Evolutionary conservation across 148 eudicot genomes (phyloP), one percentile per base, ranked within the genome.

Genomic region (Salicornia ramosissima): DNA sequence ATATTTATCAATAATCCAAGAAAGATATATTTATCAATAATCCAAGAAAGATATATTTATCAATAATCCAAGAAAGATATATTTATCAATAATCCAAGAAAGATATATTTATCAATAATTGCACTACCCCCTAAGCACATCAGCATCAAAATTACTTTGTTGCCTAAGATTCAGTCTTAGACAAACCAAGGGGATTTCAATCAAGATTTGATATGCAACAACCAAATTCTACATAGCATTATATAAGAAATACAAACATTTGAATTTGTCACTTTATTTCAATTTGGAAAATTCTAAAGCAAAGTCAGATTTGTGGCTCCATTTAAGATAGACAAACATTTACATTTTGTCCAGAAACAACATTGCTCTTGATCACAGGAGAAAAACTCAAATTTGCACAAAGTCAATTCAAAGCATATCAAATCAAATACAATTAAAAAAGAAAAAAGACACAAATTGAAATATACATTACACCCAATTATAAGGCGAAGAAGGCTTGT

Each of bases 401-500:
- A 14, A 25, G 53, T 9, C 33, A 64, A 45, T 10, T 18, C 24
- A 60, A 66, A 22, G 5, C 4, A 36, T 36, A 36, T 36, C 40
- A 36, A 36, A 4, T 4, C 40, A 36, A 36, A 36, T 36, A 8
- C 40, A n/a, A 57, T 0, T 15, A 49, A 15, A 0, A 49, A 4
- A 53, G 10, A 34, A 21, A 51, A 18, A 64, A 45, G 19, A 6
- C 30, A 21, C 10, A 57, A 15, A 0, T 0, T 9, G 33, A 12
- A 24, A 14, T 52, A 54, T 76, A 81, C 85, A 77, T 84, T 86
- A 78, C 79, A 84, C 3, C 69, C 83, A 70, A 88, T 77, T 42
- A 83, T 83, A 52, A 85, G 62, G 50, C 81, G 85, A 43, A 87
- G 70, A 65, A 89, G 83, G 24, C 75, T 86, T 10, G 79, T 74